phyloP scores from a whole-genome alignment of 495 filamentous ascomycete species.

The Alectoria sarmentosa region DNA sequence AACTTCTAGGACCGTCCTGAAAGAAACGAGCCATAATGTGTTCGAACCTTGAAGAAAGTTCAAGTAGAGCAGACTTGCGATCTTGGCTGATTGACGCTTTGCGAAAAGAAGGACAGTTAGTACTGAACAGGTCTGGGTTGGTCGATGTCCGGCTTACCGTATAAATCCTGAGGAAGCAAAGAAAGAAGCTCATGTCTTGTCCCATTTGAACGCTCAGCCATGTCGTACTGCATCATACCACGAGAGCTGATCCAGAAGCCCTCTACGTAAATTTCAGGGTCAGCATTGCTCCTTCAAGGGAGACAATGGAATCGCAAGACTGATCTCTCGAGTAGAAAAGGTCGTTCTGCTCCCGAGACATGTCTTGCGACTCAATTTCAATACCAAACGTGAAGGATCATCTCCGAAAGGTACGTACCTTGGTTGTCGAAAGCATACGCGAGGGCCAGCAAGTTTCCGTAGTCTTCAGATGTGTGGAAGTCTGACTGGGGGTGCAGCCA shows the following conservation, averaged over 20 bases:
- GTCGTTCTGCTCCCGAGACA: too few relatives aligned
- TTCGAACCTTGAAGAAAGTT: background rate
- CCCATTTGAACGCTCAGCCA: background rate
- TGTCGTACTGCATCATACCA: background rate
- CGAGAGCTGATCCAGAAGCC: background rate
- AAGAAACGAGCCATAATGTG: background rate
- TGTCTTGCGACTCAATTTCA: too few relatives aligned
- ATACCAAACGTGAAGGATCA: too few relatives aligned
- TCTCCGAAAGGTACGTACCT: too few relatives aligned
- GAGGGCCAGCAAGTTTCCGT: too few relatives aligned
- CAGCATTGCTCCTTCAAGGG: too few relatives aligned
- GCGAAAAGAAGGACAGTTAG: background rate
- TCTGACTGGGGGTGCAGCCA: constrained; percentile 8
- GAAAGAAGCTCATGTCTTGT: background rate
- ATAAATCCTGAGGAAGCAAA: background rate
- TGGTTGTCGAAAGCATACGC: constrained; percentile 1
- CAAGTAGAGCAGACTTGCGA: background rate
- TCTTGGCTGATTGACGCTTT: background rate
- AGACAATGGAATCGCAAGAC: too few relatives aligned
- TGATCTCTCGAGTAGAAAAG: too few relatives aligned
- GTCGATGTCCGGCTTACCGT: background rate
- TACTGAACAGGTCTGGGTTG: background rate
- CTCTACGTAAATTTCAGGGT: too few relatives aligned
- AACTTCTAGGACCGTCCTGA: background rate
- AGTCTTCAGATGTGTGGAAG: background rate